A percentile compares a stretch with the other conserved stretches of the same genome.
Evolutionary conservation across 495 filamentous ascomycete species (phyloP).

Genomic region (Pyrenula massariospora): DNA sequence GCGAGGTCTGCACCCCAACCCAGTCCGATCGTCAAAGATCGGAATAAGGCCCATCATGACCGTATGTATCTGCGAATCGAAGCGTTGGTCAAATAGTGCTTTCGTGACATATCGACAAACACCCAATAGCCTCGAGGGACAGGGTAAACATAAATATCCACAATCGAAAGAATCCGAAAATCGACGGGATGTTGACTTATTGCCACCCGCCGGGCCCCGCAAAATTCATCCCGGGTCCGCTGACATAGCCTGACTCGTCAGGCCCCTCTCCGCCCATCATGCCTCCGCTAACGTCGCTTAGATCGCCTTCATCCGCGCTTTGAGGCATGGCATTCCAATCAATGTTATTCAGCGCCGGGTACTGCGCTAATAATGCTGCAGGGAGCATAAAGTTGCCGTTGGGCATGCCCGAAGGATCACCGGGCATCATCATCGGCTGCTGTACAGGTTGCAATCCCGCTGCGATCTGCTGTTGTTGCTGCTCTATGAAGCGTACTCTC

Average conservation of each 20-base stretch:
- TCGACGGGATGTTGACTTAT: neutral
- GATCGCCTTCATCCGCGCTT: conserved; percentile 37
- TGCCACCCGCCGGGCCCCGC: conserved; percentile 5
- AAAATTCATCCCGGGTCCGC: conserved; percentile 15
- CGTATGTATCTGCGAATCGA: too few species aligned
- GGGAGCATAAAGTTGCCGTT: conserved; percentile 60
- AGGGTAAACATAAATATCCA: too few species aligned
- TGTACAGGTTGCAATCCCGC: conserved; percentile 29
- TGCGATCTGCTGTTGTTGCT: conserved; percentile 14
- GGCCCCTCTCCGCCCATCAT: conserved; percentile 25
- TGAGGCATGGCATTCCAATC: conserved; percentile 57
- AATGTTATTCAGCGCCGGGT: conserved; percentile 75
- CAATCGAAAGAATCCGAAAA: neutral
- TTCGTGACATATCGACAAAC: too few species aligned
- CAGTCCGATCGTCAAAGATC: too few species aligned
- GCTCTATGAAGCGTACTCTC: conserved; percentile 35
- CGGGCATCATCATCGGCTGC: conserved; percentile 28
- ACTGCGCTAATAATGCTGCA: conserved; percentile 78
- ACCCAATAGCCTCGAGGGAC: too few species aligned
- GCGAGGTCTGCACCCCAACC: too few species aligned
- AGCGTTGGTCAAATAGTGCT: too few species aligned
- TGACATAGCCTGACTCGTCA: conserved; percentile 13
- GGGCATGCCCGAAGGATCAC: conserved; percentile 24
- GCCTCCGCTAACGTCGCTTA: conserved; percentile 60
- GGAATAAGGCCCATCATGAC: too few species aligned